Percentiles rank a stretch among this genome's conserved stretches.
phyloP scores from a whole-genome alignment of 768 basidiomycete genomes.

The Dioszegia hungarica region DNA sequence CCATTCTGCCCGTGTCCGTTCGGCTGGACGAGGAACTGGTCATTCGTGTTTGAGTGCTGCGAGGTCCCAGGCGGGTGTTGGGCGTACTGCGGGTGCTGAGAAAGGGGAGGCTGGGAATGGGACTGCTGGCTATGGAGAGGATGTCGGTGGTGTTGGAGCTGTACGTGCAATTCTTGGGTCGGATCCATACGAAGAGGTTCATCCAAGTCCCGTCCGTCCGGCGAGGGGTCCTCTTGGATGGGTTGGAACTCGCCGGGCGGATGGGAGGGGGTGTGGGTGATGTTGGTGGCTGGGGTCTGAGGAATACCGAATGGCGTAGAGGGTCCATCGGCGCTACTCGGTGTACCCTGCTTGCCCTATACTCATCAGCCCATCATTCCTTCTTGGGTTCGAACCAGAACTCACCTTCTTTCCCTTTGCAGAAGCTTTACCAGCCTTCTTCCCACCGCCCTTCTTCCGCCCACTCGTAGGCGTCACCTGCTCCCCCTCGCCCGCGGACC shows the following conservation, averaged over 20 bases:
- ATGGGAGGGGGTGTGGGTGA: conserved; percentile 1
- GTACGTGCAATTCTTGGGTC: too few relatives aligned
- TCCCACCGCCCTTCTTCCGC: conserved; percentile 4
- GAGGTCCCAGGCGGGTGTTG: background rate
- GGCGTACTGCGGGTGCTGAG: background rate
- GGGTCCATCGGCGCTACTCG: background rate
- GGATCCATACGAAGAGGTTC: too few relatives aligned
- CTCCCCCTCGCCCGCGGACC: background rate
- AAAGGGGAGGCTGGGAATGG: background rate
- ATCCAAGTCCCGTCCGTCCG: background rate
- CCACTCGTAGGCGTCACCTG: conserved; percentile 2
- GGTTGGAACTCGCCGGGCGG: conserved; percentile 5
- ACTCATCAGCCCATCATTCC: background rate
- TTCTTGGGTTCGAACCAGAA: background rate
- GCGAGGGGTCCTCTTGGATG: background rate
- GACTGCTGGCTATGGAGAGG: background rate
- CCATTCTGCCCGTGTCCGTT: background rate
- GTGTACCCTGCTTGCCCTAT: conserved; percentile 1
- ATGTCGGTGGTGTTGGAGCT: too few relatives aligned
- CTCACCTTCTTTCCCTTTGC: conserved; percentile 5
- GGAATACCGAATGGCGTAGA: background rate
- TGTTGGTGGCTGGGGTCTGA: background rate
- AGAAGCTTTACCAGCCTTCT: background rate
- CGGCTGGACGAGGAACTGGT: background rate
- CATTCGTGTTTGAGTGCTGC: background rate